Percentiles rank a stretch among this genome's conserved stretches.
These are phyloP conservation scores for Phoma sp. DNA, from an alignment of 2,329 filamentous ascomycete species.

Conservation along the genomic window DNA sequence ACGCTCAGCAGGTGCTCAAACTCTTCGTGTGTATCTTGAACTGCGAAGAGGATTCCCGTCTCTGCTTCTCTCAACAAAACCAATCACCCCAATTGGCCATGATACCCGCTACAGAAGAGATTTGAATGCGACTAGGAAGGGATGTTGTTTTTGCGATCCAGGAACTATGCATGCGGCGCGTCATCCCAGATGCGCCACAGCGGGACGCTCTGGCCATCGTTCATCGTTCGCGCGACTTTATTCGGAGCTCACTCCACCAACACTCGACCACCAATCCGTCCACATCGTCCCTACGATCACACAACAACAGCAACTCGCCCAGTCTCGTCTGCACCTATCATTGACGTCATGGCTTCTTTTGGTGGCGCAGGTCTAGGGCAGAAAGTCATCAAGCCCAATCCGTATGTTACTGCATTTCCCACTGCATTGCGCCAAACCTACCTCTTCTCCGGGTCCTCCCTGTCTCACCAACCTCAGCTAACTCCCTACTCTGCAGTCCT, in stretches of 20 bases:
- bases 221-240: conserved; percentile 25
- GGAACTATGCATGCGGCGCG: conserved; percentile 1
- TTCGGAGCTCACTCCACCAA: conserved; percentile 36
- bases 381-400: conserved; percentile 71
- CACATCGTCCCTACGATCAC: background rate
- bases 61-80: no score
- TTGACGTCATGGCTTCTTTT: conserved; percentile 53
- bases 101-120: no score
- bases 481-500: conserved; percentile 64
- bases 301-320: background rate
- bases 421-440: conserved; percentile 13
- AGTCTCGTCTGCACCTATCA: background rate
- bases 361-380: conserved; percentile 73
- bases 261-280: conserved; percentile 2
- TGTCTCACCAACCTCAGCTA: conserved; percentile 13
- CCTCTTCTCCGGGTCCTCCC: conserved; percentile 5
- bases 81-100: no score
- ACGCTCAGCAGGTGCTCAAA: no score
- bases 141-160: background rate
- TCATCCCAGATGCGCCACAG: background rate
- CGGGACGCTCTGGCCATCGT: conserved; percentile 15
- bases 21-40: no score
- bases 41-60: no score
- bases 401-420: conserved; percentile 59
- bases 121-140: no score